phyloP scores from a whole-genome alignment of 2,329 filamentous ascomycete genomes.

The Penicillium sp. region DNA sequence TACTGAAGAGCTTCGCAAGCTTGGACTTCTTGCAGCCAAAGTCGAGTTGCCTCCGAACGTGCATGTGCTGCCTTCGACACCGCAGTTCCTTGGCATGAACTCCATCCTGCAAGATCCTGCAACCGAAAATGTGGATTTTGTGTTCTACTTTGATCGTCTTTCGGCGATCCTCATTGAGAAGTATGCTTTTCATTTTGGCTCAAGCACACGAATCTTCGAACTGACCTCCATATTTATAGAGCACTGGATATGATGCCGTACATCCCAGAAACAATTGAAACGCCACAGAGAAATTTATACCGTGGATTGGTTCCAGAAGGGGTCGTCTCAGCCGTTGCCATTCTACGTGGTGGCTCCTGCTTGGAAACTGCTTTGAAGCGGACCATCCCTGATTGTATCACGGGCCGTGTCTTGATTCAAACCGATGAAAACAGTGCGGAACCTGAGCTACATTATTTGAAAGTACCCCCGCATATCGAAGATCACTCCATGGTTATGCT shows the following conservation, averaged over 20 bases:
- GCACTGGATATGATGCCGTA: constrained; percentile 74
- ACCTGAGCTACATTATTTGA: constrained; percentile 85
- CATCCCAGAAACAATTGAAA: constrained; percentile 57
- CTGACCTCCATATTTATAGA: constrained; percentile 38
- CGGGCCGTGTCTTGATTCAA: constrained; percentile 83
- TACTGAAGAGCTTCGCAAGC: constrained; percentile 66
- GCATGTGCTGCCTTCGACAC: constrained; percentile 65
- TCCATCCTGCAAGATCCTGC: constrained; percentile 79
- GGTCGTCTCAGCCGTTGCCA: constrained; percentile 75
- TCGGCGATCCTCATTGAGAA: constrained; percentile 76
- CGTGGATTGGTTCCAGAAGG: constrained; percentile 64
- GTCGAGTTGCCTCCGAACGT: constrained; percentile 70
- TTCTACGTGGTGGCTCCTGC: constrained; percentile 81
- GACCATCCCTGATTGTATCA: constrained; percentile 87
- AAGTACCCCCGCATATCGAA: constrained; percentile 67
- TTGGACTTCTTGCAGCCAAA: constrained; percentile 66
- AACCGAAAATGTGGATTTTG: constrained; percentile 80
- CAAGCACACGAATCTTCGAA: background rate
- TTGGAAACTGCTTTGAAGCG: constrained; percentile 83
- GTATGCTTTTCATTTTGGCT: constrained; percentile 21
- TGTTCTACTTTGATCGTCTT: constrained; percentile 93
- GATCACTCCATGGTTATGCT: constrained; percentile 75
- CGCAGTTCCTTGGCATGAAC: constrained; percentile 80
- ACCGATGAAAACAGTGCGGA: constrained; percentile 79
- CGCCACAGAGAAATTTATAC: constrained; percentile 65